Base-by-base conservation (phyloP, 345 rosid genomes). In the Gossypium longicalyx region DNA sequence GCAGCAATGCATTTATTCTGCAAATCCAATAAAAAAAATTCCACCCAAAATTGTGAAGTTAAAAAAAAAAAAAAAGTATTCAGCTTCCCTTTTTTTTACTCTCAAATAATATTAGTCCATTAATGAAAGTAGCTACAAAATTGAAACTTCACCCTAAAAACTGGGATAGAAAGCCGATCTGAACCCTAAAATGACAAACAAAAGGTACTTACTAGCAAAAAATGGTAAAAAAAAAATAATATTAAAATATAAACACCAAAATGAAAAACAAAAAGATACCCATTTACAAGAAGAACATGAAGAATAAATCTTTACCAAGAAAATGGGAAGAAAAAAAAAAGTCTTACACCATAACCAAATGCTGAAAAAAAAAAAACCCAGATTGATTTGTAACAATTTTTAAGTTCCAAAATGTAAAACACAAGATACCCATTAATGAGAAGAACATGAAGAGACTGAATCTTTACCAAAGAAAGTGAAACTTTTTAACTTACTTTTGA, bases 401-500 rank as follows among this genome's bases (percentile, higher is more conserved):
- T 15, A 61, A 67, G 10, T 52, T 34, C 57, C 23, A 9, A 67
- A 79, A 43, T 5, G 48, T 47, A 68, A 71, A 77, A 77, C 63
- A 51, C 72, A 48, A 75, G 66, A 43, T 56, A 71, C 77, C 75
- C 77, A 67, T 29, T 67, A 49, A 27, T 51, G 65, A 59, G 7
- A 73, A 77, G 59, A 79, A 27, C 15, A 53, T 44, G 71, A 70
- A 51, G 25, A 57, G 65, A 76, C 38, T 13, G 41, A 44, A 58
- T 23, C 9, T 56, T 57, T 27, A 13, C 41, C 19, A 41, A 34
- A 11, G 11, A 34, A 63, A 34, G 19, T 64, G 48, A 22, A 59
- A 4, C 65, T 57, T 54, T 70, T 34, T 9, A 27, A 58, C 87
- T 82, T 73, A 87, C 91, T 78, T 78, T 76, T 70, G 84, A 73